A percentile compares a stretch with the other conserved stretches of the same genome.
Conservation (phyloP, 2,329 filamentous ascomycete species). For the Dryadomyces quercus-mongolicae region DNA sequence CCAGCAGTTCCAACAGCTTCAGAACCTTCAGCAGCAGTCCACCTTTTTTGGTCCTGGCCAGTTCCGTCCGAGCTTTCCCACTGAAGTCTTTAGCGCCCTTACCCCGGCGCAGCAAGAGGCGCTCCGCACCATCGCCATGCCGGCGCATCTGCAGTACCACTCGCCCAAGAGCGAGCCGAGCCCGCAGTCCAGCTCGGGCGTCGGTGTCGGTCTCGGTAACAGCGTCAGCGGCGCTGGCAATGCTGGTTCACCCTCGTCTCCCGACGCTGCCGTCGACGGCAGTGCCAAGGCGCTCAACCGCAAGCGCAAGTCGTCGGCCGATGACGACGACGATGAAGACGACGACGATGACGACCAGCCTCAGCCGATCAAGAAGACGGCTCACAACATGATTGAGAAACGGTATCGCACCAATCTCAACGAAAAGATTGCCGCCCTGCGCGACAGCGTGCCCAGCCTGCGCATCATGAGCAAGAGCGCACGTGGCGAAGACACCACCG, state of each 20-base stretch:
- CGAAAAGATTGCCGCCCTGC: conserved; percentile 86
- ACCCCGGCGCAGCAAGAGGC: conserved; percentile 49
- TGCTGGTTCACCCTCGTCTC: conserved; percentile 35
- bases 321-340: conserved; percentile 48
- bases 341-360: conserved; percentile 47
- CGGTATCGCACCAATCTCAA: conserved; percentile 92
- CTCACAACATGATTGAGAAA: conserved; percentile 98
- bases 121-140: conserved; percentile 53
- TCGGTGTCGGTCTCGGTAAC: conserved; percentile 20
- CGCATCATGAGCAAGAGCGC: conserved; percentile 69
- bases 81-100: conserved; percentile 27
- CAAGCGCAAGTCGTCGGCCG: conserved; percentile 59
- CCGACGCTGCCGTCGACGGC: conserved; percentile 32
- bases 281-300: conserved; percentile 33
- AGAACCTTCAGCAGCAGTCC: conserved; percentile 8
- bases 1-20: conserved; percentile 4
- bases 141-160: conserved; percentile 46
- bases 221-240: not conserved
- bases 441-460: conserved; percentile 84
- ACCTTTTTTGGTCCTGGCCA: conserved; percentile 13
- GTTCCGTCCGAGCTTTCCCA: conserved; percentile 17
- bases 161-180: conserved; percentile 46
- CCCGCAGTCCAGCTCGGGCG: conserved; percentile 41
- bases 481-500: conserved; percentile 54
- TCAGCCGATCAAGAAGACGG: conserved; percentile 67